Evolutionary conservation across 306 rosid species (phyloP), one percentile per base, ranked within the genome.

Genomic region (Cicer bijugum): DNA sequence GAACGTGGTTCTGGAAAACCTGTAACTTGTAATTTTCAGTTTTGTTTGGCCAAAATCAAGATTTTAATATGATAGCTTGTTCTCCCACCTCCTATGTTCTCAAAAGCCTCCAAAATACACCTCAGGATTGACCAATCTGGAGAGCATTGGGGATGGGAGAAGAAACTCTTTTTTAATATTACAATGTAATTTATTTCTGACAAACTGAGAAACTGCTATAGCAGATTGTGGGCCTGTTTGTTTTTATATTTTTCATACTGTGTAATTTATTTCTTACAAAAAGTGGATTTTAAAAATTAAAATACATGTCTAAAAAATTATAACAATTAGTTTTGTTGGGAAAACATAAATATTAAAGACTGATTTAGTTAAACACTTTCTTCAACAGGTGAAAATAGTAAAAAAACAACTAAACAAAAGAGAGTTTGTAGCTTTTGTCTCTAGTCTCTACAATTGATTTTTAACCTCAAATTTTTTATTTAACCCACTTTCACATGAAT

Each of bases 121-220:
- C 35, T 28, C 5, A 3, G 35, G 35, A 28, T 28, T 28, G 5
- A 28, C 35, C 35, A 28, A 28, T 28, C 5, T 28, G 5, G 35
- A 28, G 35, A 28, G 35, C 35, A 3, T 28, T 28, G 5, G 5
- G 35, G 0, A 4, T 28, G 35, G 35, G 35, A 28, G 35, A 28
- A 28, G 35, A 28, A 28, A 4, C 5, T 28, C 35, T 28, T 4
- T 28, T 3, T 28, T 4, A 28, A 3, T 28, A 28, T 28, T 52
- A 52, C 58, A 52, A 52, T 52, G 12, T 75, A 17, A 37, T 39
- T 40, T 55, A 60, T 64, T 66, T 20, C 50, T 75, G 57, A 39
- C 10, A 61, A 28, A 61, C 6, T 6, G 20, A 61, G 28, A 61
- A 16, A 35, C 10, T 53, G 59, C 59, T 16, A 52, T 52, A 52